Conservation (phyloP, 768 basidiomycete species). For the Clavulina sp. region DNA sequence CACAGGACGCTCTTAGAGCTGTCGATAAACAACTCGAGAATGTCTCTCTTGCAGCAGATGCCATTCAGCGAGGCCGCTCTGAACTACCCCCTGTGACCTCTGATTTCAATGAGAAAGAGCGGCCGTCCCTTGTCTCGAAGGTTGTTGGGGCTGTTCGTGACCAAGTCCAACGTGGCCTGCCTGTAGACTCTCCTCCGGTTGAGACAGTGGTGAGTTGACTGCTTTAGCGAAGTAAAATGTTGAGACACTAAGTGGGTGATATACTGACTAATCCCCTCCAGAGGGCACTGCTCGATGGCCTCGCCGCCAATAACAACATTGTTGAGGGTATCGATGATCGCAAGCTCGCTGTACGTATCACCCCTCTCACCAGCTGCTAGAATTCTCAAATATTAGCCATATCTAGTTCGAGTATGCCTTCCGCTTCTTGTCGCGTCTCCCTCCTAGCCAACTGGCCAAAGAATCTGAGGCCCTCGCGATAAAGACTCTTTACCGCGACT, state of each 20-base stretch:
- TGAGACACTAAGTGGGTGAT: too few relatives aligned
- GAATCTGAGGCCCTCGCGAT: too few relatives aligned
- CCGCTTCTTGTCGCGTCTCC: too few relatives aligned
- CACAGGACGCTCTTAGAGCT: background rate
- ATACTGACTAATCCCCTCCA: too few relatives aligned
- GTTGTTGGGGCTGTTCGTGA: conserved; percentile 2
- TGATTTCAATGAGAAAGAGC: background rate
- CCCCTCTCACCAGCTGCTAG: conserved; percentile 25
- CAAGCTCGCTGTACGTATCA: background rate
- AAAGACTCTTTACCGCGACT: background rate
- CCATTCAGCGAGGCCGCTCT: background rate
- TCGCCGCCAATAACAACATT: background rate
- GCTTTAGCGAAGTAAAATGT: too few relatives aligned
- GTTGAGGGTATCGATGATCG: background rate
- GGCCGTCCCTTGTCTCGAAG: background rate
- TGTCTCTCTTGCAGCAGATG: background rate
- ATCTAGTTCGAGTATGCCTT: conserved; percentile 2
- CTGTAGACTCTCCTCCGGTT: background rate
- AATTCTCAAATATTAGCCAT: conserved; percentile 16
- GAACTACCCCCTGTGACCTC: background rate
- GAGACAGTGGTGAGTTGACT: background rate
- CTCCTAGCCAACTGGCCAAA: conserved; percentile 16
- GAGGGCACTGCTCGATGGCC: background rate
- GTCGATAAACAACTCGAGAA: background rate
- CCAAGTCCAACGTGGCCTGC: conserved; percentile 5